Base-by-base conservation (phyloP, 352 stramenopile species). In the Bremia lactucae region DNA sequence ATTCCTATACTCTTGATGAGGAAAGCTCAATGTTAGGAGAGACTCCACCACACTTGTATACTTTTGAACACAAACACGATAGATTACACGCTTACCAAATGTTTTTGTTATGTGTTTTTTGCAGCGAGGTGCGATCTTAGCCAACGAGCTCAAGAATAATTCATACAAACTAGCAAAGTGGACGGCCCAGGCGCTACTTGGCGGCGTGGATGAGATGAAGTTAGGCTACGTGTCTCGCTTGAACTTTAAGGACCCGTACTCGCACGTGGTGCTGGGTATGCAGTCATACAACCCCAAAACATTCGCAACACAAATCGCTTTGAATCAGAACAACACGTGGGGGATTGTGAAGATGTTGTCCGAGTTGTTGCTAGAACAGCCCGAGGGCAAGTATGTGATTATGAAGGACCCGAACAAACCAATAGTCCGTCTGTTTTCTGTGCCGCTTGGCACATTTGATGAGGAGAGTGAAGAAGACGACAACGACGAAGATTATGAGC, bases 131-230 rank as follows among this genome's bases (percentile, higher is more conserved):
- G 90, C 95, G 29, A 94, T 98, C 18, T 64, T 99, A 20, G 95
- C 94, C 3, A 98, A 95, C 43, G 96, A 98, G 69, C 74, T 99
- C 36, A 98, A 98, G 85, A 98, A 98, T 72, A 99, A 99, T 65
- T 88, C 85, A 29, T 96, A 81, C 76, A 98, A 98, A 67, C 62
- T 99, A 35, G 95, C 94, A 41, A 97, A 97, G 66, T 99, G 95
- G 95, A 98, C 92, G 15, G 95, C 94, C 13, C 92, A 98, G 70
- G 91, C 91, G 13, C 67, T 98, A 14, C 68, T 99, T 46, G 75
- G 90, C 6, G 95, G 94, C 40, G 87, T 96, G 19, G 92, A 98
- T 60, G 83, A 97, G 63, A 98, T 99, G 90, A 98, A 98, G 76
- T 73, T 98, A 58, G 95, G 95, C 34, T 98, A 97, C 52, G 95